phyloP scores from a whole-genome alignment of 495 filamentous ascomycete genomes.

The Haplographium delicatum region DNA sequence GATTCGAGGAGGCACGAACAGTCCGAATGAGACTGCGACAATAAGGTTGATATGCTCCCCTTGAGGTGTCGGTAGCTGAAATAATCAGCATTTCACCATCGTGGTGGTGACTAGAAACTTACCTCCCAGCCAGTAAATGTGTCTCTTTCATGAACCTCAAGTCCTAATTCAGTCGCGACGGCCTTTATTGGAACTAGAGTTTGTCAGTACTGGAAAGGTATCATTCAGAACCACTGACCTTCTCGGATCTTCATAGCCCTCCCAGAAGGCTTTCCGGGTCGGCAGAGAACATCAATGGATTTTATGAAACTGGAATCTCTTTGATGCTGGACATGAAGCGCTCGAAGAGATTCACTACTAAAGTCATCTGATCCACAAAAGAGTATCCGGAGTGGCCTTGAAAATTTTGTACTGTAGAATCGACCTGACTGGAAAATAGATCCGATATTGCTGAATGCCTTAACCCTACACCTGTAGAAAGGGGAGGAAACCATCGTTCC shows the following conservation, averaged over 20 bases:
- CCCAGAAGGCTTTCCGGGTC: constrained; percentile 69
- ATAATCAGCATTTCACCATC: too few species aligned
- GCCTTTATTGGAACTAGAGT: constrained; percentile 62
- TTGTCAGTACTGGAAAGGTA: background rate
- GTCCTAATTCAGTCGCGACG: constrained; percentile 53
- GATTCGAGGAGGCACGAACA: constrained; percentile 76
- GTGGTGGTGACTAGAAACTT: too few species aligned
- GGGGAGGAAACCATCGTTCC: background rate
- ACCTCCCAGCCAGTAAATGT: constrained; percentile 81
- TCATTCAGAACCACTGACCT: constrained; percentile 42
- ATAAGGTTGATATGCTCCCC: constrained; percentile 67
- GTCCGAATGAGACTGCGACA: constrained; percentile 92
- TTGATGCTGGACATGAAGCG: constrained; percentile 57
- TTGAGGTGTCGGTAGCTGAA: constrained; percentile 51
- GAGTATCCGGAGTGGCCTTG: constrained; percentile 72
- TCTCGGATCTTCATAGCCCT: constrained; percentile 70
- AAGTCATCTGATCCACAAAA: constrained; percentile 96
- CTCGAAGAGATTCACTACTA: constrained; percentile 72
- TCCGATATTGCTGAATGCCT: background rate
- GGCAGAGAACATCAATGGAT: constrained; percentile 85
- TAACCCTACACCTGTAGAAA: background rate
- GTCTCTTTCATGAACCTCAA: constrained; percentile 69
- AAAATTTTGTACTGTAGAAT: constrained; percentile 9
- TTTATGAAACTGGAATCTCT: constrained; percentile 52
- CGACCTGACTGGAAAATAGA: background rate